Evolutionary conservation across 2,329 filamentous ascomycete genomes (phyloP), one percentile per base, ranked within the genome.

Genomic region (Lasiodiplodia citricola): DNA sequence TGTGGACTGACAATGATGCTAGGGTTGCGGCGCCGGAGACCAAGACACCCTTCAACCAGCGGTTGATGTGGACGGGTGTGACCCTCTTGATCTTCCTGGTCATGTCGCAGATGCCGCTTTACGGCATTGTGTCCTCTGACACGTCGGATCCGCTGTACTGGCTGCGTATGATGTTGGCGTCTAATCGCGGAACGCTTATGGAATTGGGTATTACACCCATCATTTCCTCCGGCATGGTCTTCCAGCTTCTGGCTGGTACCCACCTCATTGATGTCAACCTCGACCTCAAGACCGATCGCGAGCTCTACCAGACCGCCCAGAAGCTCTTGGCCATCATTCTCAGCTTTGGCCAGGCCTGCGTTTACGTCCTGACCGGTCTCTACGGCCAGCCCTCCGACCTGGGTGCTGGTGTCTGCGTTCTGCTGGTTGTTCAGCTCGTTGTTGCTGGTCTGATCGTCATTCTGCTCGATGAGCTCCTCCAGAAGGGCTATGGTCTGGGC

Each of bases 231-330:
- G 96, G 96, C 84, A 99, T 99, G 96, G 94, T 99, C 79, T 99
- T 99, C 90, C 96, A 99, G 91, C 94, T 99, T 79, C 92, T 99
- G 74, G 96, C 96, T 79, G 96, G 96, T 80, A 99, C 96, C 82
- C 96, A 99, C 88, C 92, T 98, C 86, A 98, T 99, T 84, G 96
- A 99, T 82, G 95, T 99, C 87, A 98, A 99, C 89, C 92, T 99
- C 78, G 96, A 99, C 88, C 91, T 98, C 83, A 99, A 99, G 89
- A 96, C 95, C 83, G 96, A 99, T 84, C 96, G 96, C 84, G 96
- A 99, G 87, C 91, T 99, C 73, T 99, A 99, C 90, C 96, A 99
- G 87, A 99, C 95, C 73, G 96, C 96, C 68, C 96, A 99, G 88
- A 99, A 99, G 87, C 92, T 83, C 74, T 75, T 80, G 78, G 96